These are phyloP conservation scores for Giardia duodenalis DNA, from an alignment of 208 protist species.

Conservation along the genomic window DNA sequence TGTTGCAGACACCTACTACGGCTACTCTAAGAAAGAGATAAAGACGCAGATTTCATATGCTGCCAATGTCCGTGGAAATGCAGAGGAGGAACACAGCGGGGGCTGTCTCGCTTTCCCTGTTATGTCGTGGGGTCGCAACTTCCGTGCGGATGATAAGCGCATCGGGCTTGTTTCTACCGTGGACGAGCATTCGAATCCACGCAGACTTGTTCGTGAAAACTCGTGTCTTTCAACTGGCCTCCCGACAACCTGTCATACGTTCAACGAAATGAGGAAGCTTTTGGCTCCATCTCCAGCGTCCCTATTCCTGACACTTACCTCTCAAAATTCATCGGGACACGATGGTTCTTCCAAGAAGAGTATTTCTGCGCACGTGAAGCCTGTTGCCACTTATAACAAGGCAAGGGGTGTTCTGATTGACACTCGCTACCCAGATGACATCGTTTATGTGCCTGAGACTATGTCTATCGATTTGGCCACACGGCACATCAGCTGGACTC, in stretches of 20 bases:
- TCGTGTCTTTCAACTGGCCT: not conserved
- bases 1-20: slow-evolving; percentile 51
- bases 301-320: too few species aligned
- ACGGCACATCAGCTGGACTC: slow-evolving; percentile 29
- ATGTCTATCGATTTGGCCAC: slow-evolving; percentile 35
- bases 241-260: slow-evolving; percentile 1
- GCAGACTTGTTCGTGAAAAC: not conserved
- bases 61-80: slow-evolving; percentile 41
- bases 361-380: too few species aligned
- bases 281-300: slow-evolving; percentile 8
- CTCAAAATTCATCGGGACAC: too few species aligned
- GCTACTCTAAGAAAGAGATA: slow-evolving; percentile 52
- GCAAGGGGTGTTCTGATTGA: slow-evolving; percentile 40
- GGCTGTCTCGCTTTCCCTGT: slow-evolving; percentile 37
- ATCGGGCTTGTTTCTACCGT: slow-evolving; percentile 2
- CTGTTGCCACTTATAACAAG: slow-evolving; percentile 21
- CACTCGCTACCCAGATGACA: slow-evolving; percentile 23
- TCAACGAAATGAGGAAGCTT: slow-evolving; percentile 24
- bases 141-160: slow-evolving; percentile 17
- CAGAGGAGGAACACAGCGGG: slow-evolving; percentile 49
- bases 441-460: slow-evolving; percentile 43
- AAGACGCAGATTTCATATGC: slow-evolving; percentile 47
- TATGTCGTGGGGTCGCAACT: slow-evolving; percentile 37
- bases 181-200: slow-evolving; percentile 18
- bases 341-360: too few species aligned